Conservation (phyloP, 2,329 filamentous ascomycete genomes). For the Penicillium sp. region DNA sequence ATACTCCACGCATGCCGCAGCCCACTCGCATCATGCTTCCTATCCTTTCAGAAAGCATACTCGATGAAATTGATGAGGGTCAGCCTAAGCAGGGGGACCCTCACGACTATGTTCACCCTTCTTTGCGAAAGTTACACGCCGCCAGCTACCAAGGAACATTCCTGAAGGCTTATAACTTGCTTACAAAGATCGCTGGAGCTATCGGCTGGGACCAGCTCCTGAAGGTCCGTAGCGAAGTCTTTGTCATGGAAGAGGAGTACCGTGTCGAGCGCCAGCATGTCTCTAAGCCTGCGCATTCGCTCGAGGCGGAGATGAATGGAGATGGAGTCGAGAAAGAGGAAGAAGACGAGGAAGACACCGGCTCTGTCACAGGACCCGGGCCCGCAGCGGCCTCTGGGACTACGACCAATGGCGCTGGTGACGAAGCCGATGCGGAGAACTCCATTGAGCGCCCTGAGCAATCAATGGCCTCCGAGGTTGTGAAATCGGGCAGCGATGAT, state of each 20-base stretch:
- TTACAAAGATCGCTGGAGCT: constrained; percentile 93
- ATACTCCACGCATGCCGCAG: constrained; percentile 90
- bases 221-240: constrained; percentile 92
- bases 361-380: constrained; percentile 21
- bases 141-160: constrained; percentile 93
- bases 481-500: constrained; percentile 72
- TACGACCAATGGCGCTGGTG: constrained; percentile 32
- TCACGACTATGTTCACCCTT: constrained; percentile 82
- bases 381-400: constrained; percentile 24
- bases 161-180: constrained; percentile 85
- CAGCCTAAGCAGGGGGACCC: constrained; percentile 69
- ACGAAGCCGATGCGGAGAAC: constrained; percentile 28
- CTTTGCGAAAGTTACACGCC: constrained; percentile 78
- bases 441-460: constrained; percentile 76
- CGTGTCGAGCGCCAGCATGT: constrained; percentile 66
- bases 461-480: constrained; percentile 71
- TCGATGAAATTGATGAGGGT: constrained; percentile 95
- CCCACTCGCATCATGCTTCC: constrained; percentile 84
- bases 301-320: constrained; percentile 35
- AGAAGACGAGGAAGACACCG: constrained; percentile 24
- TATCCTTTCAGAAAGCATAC: constrained; percentile 79
- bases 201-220: constrained; percentile 97
- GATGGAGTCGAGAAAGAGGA: constrained; percentile 28
- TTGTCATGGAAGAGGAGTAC: constrained; percentile 99
- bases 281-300: constrained; percentile 75